Conservation (phyloP, 352 stramenopile genomes). For the Phytophthora palmivora region DNA sequence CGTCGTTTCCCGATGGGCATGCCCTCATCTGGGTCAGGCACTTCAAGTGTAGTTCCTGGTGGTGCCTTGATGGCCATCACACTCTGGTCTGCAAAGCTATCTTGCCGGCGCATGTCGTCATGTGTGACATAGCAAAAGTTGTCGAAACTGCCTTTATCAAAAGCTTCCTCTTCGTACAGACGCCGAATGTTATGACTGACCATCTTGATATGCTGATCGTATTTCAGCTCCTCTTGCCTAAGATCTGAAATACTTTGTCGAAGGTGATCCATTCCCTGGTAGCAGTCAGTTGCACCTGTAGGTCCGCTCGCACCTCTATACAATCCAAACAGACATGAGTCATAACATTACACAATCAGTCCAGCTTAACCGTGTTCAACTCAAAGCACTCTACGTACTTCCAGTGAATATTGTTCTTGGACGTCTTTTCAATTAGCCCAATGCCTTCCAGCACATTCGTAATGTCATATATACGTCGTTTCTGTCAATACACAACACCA, state of each 20-base stretch:
- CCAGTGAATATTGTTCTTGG: slow-evolving; percentile 99
- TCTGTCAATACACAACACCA: slow-evolving; percentile 49
- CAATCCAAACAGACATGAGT: slow-evolving; percentile 4
- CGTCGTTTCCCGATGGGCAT: slow-evolving; percentile 88
- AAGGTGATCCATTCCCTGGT: slow-evolving; percentile 77
- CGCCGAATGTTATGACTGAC: slow-evolving; percentile 84
- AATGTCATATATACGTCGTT: slow-evolving; percentile 99
- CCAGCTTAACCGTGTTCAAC: neutral
- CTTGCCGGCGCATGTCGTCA: slow-evolving; percentile 88
- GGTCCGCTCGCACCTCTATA: slow-evolving; percentile 62
- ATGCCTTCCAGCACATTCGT: slow-evolving; percentile 99
- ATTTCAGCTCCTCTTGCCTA: slow-evolving; percentile 82
- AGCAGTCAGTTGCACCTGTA: slow-evolving; percentile 53
- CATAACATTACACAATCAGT: neutral
- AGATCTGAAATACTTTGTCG: slow-evolving; percentile 82
- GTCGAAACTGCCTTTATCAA: slow-evolving; percentile 78
- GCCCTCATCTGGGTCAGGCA: slow-evolving; percentile 95
- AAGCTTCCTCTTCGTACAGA: slow-evolving; percentile 86
- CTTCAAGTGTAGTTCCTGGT: slow-evolving; percentile 93
- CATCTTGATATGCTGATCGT: slow-evolving; percentile 86
- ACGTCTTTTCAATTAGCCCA: slow-evolving; percentile 96
- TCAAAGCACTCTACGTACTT: slow-evolving; percentile 65
- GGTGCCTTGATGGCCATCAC: slow-evolving; percentile 96
- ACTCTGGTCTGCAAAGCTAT: slow-evolving; percentile 88
- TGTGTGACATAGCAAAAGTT: slow-evolving; percentile 89